These are phyloP conservation scores for Colletotrichum liriopes DNA, from an alignment of 2,329 filamentous ascomycete genomes.

Conservation along the genomic window DNA sequence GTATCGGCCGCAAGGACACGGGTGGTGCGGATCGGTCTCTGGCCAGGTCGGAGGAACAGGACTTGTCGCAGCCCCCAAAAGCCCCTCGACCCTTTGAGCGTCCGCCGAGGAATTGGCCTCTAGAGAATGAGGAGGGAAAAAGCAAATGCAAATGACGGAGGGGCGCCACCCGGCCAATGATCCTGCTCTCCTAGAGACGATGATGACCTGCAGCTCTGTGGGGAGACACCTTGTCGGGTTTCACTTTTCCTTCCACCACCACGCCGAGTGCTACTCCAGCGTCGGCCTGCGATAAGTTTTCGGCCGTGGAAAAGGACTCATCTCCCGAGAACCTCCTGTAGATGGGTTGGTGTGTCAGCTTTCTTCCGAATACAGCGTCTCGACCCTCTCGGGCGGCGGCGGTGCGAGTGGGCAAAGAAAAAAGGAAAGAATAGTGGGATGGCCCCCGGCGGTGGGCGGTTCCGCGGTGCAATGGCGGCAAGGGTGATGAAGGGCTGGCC, in stretches of 20 bases:
- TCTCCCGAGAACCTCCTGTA: constrained; percentile 44
- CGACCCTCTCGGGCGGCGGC: constrained; percentile 7
- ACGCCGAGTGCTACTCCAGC: constrained; percentile 44
- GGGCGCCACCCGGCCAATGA: constrained; percentile 32
- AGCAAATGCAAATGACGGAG: constrained; percentile 40
- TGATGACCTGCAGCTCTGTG: constrained; percentile 42
- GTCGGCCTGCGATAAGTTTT: constrained; percentile 36
- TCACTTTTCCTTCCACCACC: constrained; percentile 43
- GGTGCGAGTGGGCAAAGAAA: constrained; percentile 5
- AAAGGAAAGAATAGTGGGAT: constrained; percentile 21
- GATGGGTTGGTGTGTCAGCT: constrained; percentile 31
- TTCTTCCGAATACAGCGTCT: constrained; percentile 15
- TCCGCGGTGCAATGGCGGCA: constrained; percentile 7
- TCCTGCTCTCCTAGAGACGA: constrained; percentile 38
- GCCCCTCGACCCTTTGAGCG: constrained; percentile 22
- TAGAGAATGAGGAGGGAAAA: constrained; percentile 25
- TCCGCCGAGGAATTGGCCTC: constrained; percentile 26
- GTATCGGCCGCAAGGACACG: constrained; percentile 40
- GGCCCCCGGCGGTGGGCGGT: neutral
- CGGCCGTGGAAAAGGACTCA: constrained; percentile 41
- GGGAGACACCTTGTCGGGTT: constrained; percentile 29
- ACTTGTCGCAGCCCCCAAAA: constrained; percentile 36
- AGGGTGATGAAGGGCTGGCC: constrained; percentile 15
- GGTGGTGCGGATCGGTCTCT: constrained; percentile 42
- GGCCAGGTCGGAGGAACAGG: constrained; percentile 33